Percentiles rank a stretch among this genome's conserved stretches.
Evolutionary conservation across 2,329 filamentous ascomycete genomes (phyloP).

Genomic region (Aureobasidium pullulans): DNA sequence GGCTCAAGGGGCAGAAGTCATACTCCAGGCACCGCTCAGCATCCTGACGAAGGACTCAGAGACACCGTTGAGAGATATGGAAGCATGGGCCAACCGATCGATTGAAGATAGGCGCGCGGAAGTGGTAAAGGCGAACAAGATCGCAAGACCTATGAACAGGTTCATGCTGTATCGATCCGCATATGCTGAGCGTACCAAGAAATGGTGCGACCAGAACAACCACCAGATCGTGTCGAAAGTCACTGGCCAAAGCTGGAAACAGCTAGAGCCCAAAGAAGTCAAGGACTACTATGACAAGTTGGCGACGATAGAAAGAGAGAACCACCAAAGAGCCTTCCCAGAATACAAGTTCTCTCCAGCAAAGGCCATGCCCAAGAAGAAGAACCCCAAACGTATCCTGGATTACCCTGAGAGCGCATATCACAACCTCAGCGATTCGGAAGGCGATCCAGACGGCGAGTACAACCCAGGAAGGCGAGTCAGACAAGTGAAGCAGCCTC

Average conservation of each 20-base stretch:
- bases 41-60: constrained; percentile 57
- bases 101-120: constrained; percentile 56
- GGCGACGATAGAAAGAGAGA: constrained; percentile 72
- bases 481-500: constrained; percentile 12
- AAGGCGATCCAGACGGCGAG: constrained; percentile 25
- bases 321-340: constrained; percentile 79
- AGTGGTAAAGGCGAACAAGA: constrained; percentile 62
- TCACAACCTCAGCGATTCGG: constrained; percentile 14
- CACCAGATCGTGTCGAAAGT: constrained; percentile 86
- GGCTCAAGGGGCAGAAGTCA: constrained; percentile 39
- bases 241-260: constrained; percentile 75
- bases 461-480: constrained; percentile 10
- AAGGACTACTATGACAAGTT: constrained; percentile 69
- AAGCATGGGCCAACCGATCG: constrained; percentile 67
- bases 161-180: constrained; percentile 97
- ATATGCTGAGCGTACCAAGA: constrained; percentile 79
- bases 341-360: constrained; percentile 86
- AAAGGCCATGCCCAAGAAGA: constrained; percentile 42
- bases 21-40: constrained; percentile 62
- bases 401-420: constrained; percentile 23
- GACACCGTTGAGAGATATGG: constrained; percentile 68
- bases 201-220: constrained; percentile 76
- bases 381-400: constrained; percentile 28
- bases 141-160: constrained; percentile 92
- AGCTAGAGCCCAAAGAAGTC: constrained; percentile 65